phyloP scores from a whole-genome alignment of 2,329 filamentous ascomycete genomes.

The Tolypocladium sp. region DNA sequence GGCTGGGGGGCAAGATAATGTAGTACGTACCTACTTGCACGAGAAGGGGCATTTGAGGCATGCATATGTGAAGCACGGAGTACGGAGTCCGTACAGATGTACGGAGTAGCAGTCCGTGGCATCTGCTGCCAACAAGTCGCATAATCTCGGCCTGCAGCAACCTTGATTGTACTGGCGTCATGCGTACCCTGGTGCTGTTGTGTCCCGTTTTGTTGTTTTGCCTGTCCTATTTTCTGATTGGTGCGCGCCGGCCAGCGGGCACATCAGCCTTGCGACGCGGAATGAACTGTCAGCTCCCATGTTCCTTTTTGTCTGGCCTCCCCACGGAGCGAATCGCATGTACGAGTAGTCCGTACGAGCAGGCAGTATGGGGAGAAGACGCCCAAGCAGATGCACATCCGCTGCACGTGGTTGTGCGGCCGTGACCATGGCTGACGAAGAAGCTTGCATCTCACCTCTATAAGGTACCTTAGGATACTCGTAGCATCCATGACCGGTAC shows the following conservation, averaged over 20 bases:
- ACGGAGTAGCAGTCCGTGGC: neutral
- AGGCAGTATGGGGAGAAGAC: neutral
- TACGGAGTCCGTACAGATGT: neutral
- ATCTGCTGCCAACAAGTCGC: neutral
- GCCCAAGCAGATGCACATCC: neutral
- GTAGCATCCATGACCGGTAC: neutral
- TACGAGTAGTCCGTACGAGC: no score
- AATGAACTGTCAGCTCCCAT: neutral
- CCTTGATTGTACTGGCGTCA: neutral
- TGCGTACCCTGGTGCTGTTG: neutral
- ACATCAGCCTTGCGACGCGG: slow-evolving; percentile 1
- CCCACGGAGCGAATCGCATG: neutral
- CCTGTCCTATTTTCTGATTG: neutral
- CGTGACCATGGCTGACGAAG: neutral
- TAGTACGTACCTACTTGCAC: neutral
- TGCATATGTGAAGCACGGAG: neutral
- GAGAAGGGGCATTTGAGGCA: neutral
- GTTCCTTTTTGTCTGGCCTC: neutral
- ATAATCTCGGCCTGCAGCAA: neutral
- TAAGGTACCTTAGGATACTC: neutral
- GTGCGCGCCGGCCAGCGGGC: neutral
- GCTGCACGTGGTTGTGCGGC: neutral
- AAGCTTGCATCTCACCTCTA: neutral
- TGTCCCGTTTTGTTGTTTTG: neutral
- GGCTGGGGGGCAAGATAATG: no score